These are phyloP conservation scores for Friedmanniomyces simplex DNA, from an alignment of 495 filamentous ascomycete genomes.

Conservation along the genomic window DNA sequence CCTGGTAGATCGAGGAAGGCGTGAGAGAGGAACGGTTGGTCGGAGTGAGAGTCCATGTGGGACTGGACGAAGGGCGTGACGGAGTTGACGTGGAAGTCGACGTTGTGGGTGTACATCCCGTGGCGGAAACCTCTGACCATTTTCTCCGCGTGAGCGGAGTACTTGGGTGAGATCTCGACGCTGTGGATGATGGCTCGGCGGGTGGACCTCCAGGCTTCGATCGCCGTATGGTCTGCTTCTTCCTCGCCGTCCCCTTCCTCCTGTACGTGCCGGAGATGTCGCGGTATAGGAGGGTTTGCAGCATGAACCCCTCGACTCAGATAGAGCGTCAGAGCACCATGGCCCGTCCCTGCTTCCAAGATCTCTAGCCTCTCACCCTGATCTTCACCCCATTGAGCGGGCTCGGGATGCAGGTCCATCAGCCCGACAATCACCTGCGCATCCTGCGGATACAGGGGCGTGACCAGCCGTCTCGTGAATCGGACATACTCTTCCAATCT, in stretches of 20 bases:
- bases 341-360: slow-evolving; percentile 71
- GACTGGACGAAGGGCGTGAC: slow-evolving; percentile 44
- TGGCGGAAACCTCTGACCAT: slow-evolving; percentile 55
- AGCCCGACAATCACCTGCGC: slow-evolving; percentile 61
- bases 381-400: slow-evolving; percentile 12
- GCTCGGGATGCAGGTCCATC: slow-evolving; percentile 52
- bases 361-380: slow-evolving; percentile 45
- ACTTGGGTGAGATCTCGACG: slow-evolving; percentile 49
- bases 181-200: slow-evolving; percentile 62
- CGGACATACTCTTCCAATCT: slow-evolving; percentile 62
- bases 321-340: slow-evolving; percentile 64
- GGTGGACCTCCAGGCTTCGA: slow-evolving; percentile 7
- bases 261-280: neutral
- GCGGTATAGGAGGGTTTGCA: slow-evolving; percentile 43
- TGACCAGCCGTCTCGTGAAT: slow-evolving; percentile 53
- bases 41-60: neutral
- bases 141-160: slow-evolving; percentile 49
- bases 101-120: slow-evolving; percentile 54
- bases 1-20: slow-evolving; percentile 62
- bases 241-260: neutral
- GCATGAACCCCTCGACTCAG: slow-evolving; percentile 66
- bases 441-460: slow-evolving; percentile 68
- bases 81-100: slow-evolving; percentile 62
- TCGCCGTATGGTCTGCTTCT: slow-evolving; percentile 1
- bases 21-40: slow-evolving; percentile 52